A percentile compares a stretch with the other conserved stretches of the same genome.
Conservation (phyloP, 2,329 filamentous ascomycete genomes). For the Phialophora verrucosa region DNA sequence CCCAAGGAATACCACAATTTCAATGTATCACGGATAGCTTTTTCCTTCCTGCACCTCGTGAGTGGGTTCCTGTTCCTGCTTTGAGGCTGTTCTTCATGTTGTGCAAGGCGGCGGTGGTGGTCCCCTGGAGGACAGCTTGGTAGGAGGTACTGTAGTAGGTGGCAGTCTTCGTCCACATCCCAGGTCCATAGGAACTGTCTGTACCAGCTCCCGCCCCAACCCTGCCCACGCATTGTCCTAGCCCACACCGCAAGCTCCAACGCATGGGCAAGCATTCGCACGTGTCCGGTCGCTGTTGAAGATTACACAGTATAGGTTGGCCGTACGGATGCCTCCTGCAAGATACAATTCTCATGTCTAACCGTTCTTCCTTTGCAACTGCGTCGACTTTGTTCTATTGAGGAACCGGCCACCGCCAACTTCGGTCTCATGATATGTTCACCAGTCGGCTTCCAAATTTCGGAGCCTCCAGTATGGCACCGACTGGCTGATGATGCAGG, state of each 20-base stretch:
- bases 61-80: slow-evolving; percentile 15
- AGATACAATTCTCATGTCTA: background rate
- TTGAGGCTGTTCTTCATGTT: slow-evolving; percentile 12
- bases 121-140: background rate
- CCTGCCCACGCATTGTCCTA: background rate
- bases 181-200: background rate
- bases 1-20: slow-evolving; percentile 30
- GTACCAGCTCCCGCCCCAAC: background rate
- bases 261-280: background rate
- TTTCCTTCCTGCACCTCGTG: slow-evolving; percentile 8
- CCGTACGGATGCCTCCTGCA: background rate
- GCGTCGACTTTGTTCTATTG: background rate
- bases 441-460: background rate
- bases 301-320: background rate
- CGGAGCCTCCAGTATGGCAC: background rate
- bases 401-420: slow-evolving; percentile 9
- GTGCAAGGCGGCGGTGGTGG: slow-evolving; percentile 15
- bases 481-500: slow-evolving; percentile 12
- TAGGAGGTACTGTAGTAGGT: background rate
- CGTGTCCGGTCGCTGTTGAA: background rate
- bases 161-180: background rate
- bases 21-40: slow-evolving; percentile 18
- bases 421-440: slow-evolving; percentile 5
- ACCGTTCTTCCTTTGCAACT: background rate
- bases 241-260: background rate